Base-by-base conservation (phyloP, 2,329 filamentous ascomycete species). In the Phialocephala sp. region DNA sequence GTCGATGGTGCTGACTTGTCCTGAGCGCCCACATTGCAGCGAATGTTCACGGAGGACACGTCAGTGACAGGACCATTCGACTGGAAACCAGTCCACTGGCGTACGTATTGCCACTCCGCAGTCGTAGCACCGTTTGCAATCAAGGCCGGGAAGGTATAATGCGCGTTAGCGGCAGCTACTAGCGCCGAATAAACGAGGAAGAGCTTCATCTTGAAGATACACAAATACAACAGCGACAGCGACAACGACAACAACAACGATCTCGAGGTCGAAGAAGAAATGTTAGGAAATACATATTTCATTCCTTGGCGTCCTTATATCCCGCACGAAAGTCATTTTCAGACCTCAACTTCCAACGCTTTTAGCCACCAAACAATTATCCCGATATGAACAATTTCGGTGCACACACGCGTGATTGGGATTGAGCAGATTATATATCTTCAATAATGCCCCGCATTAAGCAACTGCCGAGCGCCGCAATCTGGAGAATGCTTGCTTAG, bases 1-100 rank as follows among this genome's bases (percentile, higher is more conserved):
- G 65, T 74, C 8, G 55, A n/a, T 20, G 45, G n/a, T 3, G 69
- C 71, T 12, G 65, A 68, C 14, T 64, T 75, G 8, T 66, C 66
- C 8, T 66, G 72, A 15, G 75, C 78, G 59, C 77, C 72, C 37
- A 76, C 76, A 63, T 76, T 73, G 45, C 79, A 80, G 66, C 79
- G 79, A 63, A 80, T 78, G 61, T 79, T 77, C 66, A 79, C 76
- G 27, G 73, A 72, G 12, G 77, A 74, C 32, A 80, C 74, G 14
- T 66, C 68, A 45, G 73, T 71, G 65, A 70, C 64, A 41, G 68
- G 65, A 36, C 66, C 50, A 60, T 71, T 68, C 24, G 68, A 67
- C 43, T 72, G 62, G 32, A 66, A 72, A 35, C 65, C 68, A 3
- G 70, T 71, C 69, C 69, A 71, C 60, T 73, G 67, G 22, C 73